Base-by-base conservation (phyloP, 1,284 basidiomycete genomes). In the Gymnopus androsaceus region DNA sequence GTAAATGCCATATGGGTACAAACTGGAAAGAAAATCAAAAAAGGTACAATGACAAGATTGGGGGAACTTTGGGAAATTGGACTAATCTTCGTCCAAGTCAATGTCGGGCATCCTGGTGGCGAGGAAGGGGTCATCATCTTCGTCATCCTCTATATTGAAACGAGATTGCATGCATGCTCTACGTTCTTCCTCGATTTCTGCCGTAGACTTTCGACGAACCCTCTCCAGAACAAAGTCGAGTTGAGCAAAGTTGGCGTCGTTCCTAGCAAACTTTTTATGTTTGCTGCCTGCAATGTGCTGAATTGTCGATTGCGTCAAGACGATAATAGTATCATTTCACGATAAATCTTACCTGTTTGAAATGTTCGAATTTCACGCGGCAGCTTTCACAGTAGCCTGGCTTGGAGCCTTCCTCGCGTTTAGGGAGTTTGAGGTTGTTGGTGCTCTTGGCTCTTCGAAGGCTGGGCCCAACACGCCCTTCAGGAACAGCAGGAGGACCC, bases 331-430 rank as follows among this genome's bases (percentile, higher is more conserved):
- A 36, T 15, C 12, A 36, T 34, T 15, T 50, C 21, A 17, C 54
- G 36, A 44, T 44, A 19, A 33, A 54, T 41, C 87, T 67, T 64
- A 96, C 95, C 61, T 79, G 72, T 59, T 86, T 85, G 65, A 99
- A 96, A 72, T 98, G 90, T 0, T 90, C 87, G 68, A 95, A 99
- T 69, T 94, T 93, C 54, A 83, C 68, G 21, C 96, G 83, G 72
- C 97, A 99, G 71, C 95, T 97, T 69, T 99, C 97, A 73, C 97
- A 99, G 73, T 98, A 99, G 9, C 97, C 97, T 6, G 95, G 93
- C 71, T 94, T 98, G 66, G 82, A 89, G 51, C 83, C 89, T 74
- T 94, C 92, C 59, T 92, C 88, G 36, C 91, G 83, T 66, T 83
- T 87, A 6, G 88, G 83, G 51, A 91, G 72, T 60, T 83, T 78